These are phyloP conservation scores for Pythium aquatile DNA, from an alignment of 352 stramenopile species.

Conservation along the genomic window DNA sequence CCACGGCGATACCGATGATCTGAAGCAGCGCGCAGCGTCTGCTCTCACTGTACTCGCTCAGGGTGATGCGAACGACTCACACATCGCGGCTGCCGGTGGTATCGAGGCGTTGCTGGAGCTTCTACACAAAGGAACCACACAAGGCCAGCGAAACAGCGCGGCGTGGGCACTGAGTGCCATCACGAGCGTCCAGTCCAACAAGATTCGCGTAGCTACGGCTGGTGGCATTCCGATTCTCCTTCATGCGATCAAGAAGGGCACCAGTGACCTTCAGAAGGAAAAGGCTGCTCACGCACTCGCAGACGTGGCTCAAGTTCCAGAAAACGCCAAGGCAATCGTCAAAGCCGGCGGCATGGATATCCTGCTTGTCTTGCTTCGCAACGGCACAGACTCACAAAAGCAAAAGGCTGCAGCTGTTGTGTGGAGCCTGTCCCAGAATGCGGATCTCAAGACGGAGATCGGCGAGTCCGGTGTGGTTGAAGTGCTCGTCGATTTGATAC, in stretches of 20 bases:
- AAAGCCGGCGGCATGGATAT: not conserved
- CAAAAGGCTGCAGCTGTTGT: not conserved
- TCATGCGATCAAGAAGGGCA: not conserved
- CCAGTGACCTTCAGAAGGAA: not conserved
- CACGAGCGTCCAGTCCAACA: slow-evolving; percentile 3
- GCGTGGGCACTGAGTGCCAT: slow-evolving; percentile 14
- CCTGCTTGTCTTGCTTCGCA: not conserved
- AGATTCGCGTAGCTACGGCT: not conserved
- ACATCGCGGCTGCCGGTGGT: slow-evolving; percentile 9
- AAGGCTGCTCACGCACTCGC: slow-evolving; percentile 3
- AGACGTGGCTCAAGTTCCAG: not conserved
- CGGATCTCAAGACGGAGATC: not conserved
- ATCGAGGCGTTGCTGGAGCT: slow-evolving; percentile 10
- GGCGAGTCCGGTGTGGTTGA: not conserved
- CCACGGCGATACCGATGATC: slow-evolving; percentile 3
- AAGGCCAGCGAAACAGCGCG: slow-evolving; percentile 6
- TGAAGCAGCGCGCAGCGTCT: slow-evolving; percentile 5
- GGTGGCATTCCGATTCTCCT: slow-evolving; percentile 9
- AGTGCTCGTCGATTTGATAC: not conserved
- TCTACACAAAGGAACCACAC: not conserved
- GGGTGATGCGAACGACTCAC: slow-evolving; percentile 3
- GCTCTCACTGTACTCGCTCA: slow-evolving; percentile 10
- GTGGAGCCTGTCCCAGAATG: slow-evolving; percentile 4
- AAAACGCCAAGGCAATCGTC: not conserved
- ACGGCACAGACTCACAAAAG: slow-evolving; percentile 2